Percentiles rank a stretch among this genome's conserved stretches.
Conservation (phyloP, 2,329 filamentous ascomycete genomes). For the Fusarium newnesense region DNA sequence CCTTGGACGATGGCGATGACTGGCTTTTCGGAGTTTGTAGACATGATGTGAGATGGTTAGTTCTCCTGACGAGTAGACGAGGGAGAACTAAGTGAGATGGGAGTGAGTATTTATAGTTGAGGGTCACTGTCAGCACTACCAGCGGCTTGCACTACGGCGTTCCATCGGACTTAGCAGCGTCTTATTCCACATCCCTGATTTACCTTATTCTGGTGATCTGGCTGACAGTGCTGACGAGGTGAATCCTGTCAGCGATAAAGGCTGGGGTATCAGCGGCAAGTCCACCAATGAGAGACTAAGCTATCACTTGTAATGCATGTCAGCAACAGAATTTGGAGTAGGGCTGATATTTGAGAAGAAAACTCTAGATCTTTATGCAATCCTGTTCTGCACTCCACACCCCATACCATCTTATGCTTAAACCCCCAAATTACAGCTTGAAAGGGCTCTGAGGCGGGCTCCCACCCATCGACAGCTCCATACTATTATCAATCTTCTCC, state of each 20-base stretch:
- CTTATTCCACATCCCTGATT: too few relatives aligned
- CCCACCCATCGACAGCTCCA: slow-evolving; percentile 49
- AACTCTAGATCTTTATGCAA: background rate
- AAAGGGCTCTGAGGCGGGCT: slow-evolving; percentile 31
- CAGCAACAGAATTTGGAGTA: background rate
- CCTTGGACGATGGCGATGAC: slow-evolving; percentile 16
- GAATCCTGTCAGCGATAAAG: background rate
- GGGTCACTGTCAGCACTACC: background rate
- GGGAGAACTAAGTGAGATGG: fast-evolving
- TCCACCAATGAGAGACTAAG: background rate
- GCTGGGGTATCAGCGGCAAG: background rate
- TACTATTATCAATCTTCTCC: slow-evolving; percentile 59
- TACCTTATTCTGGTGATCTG: too few relatives aligned
- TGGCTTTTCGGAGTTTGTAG: background rate
- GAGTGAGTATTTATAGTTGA: background rate
- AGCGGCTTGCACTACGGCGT: background rate
- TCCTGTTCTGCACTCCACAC: fast-evolving
- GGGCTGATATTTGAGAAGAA: background rate
- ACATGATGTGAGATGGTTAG: background rate
- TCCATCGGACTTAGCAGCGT: too few relatives aligned
- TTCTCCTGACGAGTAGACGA: too few relatives aligned
- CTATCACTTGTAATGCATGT: background rate
- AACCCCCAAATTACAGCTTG: background rate
- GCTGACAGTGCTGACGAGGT: background rate
- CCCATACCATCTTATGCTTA: fast-evolving